phyloP scores from a whole-genome alignment of 2,329 filamentous ascomycete genomes.

The Cladophialophora bantiana region DNA sequence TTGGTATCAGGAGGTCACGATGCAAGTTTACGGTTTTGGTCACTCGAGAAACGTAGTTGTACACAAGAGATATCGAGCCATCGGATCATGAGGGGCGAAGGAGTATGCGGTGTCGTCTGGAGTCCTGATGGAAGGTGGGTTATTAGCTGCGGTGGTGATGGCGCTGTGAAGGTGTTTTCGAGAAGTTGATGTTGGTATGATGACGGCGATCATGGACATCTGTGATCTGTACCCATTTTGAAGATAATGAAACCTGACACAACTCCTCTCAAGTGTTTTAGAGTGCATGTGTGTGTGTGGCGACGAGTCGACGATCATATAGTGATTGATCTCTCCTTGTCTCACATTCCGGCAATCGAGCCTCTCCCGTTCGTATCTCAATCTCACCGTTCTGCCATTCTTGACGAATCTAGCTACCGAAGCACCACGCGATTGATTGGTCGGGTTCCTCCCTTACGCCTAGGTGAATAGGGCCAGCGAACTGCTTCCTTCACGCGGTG shows the following conservation, averaged over 20 bases:
- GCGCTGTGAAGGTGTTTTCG: slow-evolving; percentile 87
- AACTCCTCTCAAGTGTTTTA: slow-evolving; percentile 6
- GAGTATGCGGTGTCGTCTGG: slow-evolving; percentile 93
- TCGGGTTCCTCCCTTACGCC: too few species aligned
- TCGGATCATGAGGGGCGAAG: slow-evolving; percentile 92
- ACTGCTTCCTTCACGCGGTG: too few species aligned
- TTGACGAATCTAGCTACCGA: too few species aligned
- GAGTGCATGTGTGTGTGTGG: not conserved
- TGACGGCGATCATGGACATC: slow-evolving; percentile 6
- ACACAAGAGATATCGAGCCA: slow-evolving; percentile 95
- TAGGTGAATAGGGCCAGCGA: too few species aligned
- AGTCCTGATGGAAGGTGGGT: slow-evolving; percentile 94
- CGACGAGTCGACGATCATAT: not conserved
- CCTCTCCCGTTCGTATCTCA: not conserved
- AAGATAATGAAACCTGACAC: slow-evolving; percentile 20
- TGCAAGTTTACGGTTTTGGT: slow-evolving; percentile 95
- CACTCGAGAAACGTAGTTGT: slow-evolving; percentile 91
- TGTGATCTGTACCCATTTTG: slow-evolving; percentile 20
- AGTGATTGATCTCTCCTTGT: not conserved
- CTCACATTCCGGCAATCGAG: not conserved
- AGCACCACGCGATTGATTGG: too few species aligned
- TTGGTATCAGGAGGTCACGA: slow-evolving; percentile 96
- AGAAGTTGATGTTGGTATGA: slow-evolving; percentile 29
- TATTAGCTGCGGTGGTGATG: slow-evolving; percentile 91
- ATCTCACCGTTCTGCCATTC: too few species aligned